Base-by-base conservation (phyloP, 73 alveolate species). In the Paramecium primaurelia region DNA sequence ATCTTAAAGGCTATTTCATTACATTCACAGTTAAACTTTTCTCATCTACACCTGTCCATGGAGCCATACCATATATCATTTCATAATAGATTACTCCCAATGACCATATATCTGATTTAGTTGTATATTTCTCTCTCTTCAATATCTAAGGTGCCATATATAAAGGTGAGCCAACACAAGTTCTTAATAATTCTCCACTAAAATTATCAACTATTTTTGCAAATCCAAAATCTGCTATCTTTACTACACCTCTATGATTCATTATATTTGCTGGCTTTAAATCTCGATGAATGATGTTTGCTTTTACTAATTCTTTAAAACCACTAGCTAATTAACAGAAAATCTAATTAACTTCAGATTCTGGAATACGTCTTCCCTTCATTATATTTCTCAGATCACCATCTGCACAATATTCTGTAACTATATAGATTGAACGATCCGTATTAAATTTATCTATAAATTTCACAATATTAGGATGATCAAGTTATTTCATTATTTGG, bases 191-290 rank as follows among this genome's bases (percentile, higher is more conserved):
- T 16, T 88, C 44, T 45, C 49, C 59, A 20, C 90, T 58, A 58
- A 59, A 58, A 12, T 60, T 60, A 14, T 88, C 93, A 3, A 88
- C 77, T 25, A 69, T 42, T 45, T 75, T 88, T 1, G 93, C 93
- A 89, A 89, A 89, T n/a, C 94, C 94, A 45, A 89, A 71, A 47
- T 89, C 91, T 22, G 94, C 91, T 71, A 89, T 89, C 58, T 89
- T 71, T 37, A 71, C 58, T 30, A 34, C 49, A 14, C 80, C 89
- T 14, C 40, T 69, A 26, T 71, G 60, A 30, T 64, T 47, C 59
- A 89, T 51, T n/a, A 89, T 89, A 45, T 89, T 89, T 51, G 86
- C 75, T 2, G 92, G 94, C 18, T 89, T 73, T n/a, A 71, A 30
- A 51, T 89, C 91, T 71, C 91, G 58, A 47, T 73, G 94, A 14